A percentile compares a stretch with the other conserved stretches of the same genome.
These are phyloP conservation scores for Pterulicium gracile DNA, from an alignment of 1,284 basidiomycete genomes.

Conservation along the genomic window DNA sequence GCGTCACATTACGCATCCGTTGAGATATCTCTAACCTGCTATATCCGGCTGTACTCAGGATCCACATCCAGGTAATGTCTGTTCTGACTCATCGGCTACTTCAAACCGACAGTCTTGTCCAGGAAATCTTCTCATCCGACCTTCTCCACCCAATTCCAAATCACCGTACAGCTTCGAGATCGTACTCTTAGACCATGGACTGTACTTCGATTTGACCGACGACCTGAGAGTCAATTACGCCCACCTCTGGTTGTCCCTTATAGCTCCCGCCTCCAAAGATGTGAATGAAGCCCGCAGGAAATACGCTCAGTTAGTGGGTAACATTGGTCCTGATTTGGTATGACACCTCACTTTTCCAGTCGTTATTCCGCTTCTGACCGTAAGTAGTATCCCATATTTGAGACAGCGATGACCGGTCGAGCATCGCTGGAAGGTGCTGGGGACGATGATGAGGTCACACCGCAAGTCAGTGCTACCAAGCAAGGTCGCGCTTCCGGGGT, in stretches of 20 bases:
- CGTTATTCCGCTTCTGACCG: slow-evolving; percentile 2
- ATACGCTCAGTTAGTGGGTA: slow-evolving; percentile 84
- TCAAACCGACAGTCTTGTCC: slow-evolving; percentile 5
- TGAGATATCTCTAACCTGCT: too few relatives aligned
- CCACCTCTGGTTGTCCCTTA: slow-evolving; percentile 80
- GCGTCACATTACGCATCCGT: slow-evolving; percentile 3
- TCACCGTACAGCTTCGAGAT: slow-evolving; percentile 94
- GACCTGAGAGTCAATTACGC: slow-evolving; percentile 72
- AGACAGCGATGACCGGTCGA: slow-evolving; percentile 75
- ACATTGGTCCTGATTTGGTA: slow-evolving; percentile 80
- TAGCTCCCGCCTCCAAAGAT: slow-evolving; percentile 56
- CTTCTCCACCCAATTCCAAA: slow-evolving; percentile 46
- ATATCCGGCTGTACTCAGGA: neutral
- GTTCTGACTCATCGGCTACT: neutral
- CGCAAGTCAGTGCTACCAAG: slow-evolving; percentile 9
- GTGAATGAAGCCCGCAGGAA: slow-evolving; percentile 62
- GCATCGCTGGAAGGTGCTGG: slow-evolving; percentile 50
- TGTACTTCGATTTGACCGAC: slow-evolving; percentile 84
- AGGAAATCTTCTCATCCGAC: slow-evolving; percentile 90
- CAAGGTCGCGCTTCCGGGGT: slow-evolving; percentile 61
- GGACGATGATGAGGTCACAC: slow-evolving; percentile 24
- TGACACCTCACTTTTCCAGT: neutral
- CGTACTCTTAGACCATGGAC: slow-evolving; percentile 83
- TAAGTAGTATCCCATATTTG: slow-evolving; percentile 72
- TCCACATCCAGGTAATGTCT: neutral